Percentiles rank a stretch among this genome's conserved stretches.
These are phyloP conservation scores for Malus sylvestris DNA, from an alignment of 306 rosid species.

Conservation along the genomic window DNA sequence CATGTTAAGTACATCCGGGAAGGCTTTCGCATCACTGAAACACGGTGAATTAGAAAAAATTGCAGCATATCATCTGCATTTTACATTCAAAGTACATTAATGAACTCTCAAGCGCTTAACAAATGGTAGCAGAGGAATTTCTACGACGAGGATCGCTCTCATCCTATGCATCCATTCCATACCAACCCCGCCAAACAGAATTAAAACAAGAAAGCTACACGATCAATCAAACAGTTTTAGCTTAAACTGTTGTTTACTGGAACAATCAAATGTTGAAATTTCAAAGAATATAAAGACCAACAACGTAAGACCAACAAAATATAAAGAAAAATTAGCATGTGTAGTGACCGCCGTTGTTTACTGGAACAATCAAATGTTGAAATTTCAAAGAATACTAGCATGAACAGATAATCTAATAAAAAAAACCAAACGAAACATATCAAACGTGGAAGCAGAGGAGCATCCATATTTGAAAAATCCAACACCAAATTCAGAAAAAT, in stretches of 20 bases:
- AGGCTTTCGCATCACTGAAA: not conserved
- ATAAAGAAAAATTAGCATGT: not conserved
- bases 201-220: not conserved
- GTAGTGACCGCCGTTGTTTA: not conserved
- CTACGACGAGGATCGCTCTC: not conserved
- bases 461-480: not conserved
- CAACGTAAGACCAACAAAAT: not conserved
- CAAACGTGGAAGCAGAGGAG: not conserved
- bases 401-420: not conserved
- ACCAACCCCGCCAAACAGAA: not conserved
- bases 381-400: not conserved
- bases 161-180: not conserved
- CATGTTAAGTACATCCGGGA: constrained; percentile 15
- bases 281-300: not conserved
- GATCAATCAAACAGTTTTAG: not conserved
- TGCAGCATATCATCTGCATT: not conserved
- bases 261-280: not conserved
- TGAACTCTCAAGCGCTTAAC: not conserved
- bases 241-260: not conserved
- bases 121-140: not conserved
- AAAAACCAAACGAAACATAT: not conserved
- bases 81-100: not conserved
- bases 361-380: not conserved
- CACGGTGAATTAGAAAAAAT: not conserved
- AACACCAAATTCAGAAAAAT: not conserved